Evolutionary conservation across 345 rosid genomes (phyloP), one percentile per base, ranked within the genome.

Genomic region (Stellera chamaejasme): DNA sequence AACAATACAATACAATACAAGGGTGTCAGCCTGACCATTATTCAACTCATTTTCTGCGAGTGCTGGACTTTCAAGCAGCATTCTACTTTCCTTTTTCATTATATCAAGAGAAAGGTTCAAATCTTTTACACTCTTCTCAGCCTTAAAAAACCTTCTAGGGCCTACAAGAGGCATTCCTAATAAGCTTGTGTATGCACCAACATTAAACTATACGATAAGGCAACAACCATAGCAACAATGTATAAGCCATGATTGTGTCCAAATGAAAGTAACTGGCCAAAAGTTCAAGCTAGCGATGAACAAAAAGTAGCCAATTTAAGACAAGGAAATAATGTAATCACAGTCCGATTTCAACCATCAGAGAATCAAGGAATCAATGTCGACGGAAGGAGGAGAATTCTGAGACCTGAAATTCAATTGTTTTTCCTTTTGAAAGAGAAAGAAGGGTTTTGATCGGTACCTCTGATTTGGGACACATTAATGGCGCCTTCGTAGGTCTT

Each of bases 21-120:
- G 23, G 27, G 26, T 8, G 32, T 13, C 8, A 39, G 51, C 19
- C 15, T 67, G 82, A 67, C 99, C 99, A 6, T 54, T 82, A 56
- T 72, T 82, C 96, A 87, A 84, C 6, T 84, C 99, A 48, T 77
- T 81, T 60, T 89, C 97, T 8, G 99, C 97, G 64, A 82, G 80
- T 56, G 88, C 73, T 48, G 96, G 78, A 73, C 99, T 81, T 79
- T 93, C 94, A 67, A 87, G 82, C 69, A 93, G 70, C 71, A 87
- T 93, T 70, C 41, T 65, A 67, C 94, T 87, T 68, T 89, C 99
- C 28, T 78, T 93, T 69, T 83, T 89, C 96, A 89, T 79, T 64
- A 89, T 36, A 59, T 80, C 93, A 67, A 85, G 92, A 62, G 99
- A 82, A 50, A 83, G 64, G 67, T 65, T 74, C 67, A 89, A 67